Percentiles rank a stretch among this genome's conserved stretches.
Evolutionary conservation across 108 stramenopile genomes (phyloP).

Genomic region (Schizochytrium sp.): DNA sequence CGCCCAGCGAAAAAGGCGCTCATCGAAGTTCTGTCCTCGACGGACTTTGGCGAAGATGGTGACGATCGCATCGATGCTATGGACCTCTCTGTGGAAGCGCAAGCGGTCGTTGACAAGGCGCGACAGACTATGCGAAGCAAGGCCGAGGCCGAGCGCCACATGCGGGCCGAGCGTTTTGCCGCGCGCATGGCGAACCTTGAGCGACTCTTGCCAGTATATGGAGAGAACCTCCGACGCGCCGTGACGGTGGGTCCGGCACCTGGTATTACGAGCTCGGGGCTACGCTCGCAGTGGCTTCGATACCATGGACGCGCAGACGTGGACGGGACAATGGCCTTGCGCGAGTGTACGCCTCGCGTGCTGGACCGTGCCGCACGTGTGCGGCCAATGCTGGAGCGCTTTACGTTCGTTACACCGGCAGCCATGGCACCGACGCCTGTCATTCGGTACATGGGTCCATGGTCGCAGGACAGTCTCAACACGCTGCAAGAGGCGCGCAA

Average conservation of each 20-base stretch:
- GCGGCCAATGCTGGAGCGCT: not conserved
- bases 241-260: not conserved
- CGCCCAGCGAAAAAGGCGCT: not conserved
- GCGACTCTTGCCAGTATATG: not conserved
- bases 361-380: not conserved
- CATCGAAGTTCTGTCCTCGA: not conserved
- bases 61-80: not conserved
- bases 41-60: not conserved
- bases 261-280: not conserved
- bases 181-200: not conserved
- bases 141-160: not conserved
- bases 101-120: not conserved
- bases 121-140: not conserved
- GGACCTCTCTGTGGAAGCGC: not conserved
- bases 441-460: not conserved
- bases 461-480: not conserved
- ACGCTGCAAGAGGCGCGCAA: not conserved
- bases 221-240: not conserved
- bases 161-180: not conserved
- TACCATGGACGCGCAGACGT: not conserved
- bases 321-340: not conserved
- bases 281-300: not conserved
- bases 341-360: not conserved
- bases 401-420: not conserved
- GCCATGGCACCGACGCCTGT: not conserved